Conservation (phyloP, 495 filamentous ascomycete genomes). For the Lophiotrema nucula region DNA sequence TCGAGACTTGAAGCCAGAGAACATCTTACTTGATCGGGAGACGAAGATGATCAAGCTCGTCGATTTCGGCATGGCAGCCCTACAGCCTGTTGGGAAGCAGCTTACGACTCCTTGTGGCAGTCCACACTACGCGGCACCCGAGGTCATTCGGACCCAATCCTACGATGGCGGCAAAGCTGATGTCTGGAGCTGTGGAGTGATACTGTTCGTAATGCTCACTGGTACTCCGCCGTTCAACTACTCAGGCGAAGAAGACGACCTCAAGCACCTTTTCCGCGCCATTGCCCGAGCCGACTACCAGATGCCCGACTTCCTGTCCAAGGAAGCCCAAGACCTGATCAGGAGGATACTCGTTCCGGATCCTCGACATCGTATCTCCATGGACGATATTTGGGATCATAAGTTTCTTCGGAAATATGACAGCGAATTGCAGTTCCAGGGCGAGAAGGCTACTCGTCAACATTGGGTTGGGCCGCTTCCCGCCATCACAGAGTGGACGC, state of each 20-base stretch:
- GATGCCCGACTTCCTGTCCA: slow-evolving; percentile 65
- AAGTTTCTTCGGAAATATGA: slow-evolving; percentile 80
- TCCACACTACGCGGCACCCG: slow-evolving; percentile 92
- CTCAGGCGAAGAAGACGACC: slow-evolving; percentile 56
- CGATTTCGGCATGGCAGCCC: slow-evolving; percentile 95
- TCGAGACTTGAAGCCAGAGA: slow-evolving; percentile 95
- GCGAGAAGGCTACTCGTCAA: slow-evolving; percentile 44
- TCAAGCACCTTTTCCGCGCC: slow-evolving; percentile 58
- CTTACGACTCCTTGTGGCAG: slow-evolving; percentile 90
- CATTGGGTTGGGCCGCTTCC: slow-evolving; percentile 56
- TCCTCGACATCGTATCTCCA: slow-evolving; percentile 71
- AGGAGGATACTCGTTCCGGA: slow-evolving; percentile 68
- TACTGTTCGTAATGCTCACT: slow-evolving; percentile 78
- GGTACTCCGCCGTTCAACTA: slow-evolving; percentile 73
- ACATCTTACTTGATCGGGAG: slow-evolving; percentile 76
- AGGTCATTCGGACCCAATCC: slow-evolving; percentile 66
- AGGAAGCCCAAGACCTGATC: slow-evolving; percentile 77
- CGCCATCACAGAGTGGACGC: slow-evolving; percentile 52
- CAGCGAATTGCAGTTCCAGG: slow-evolving; percentile 35
- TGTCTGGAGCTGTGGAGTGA: slow-evolving; percentile 92
- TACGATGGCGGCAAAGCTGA: slow-evolving; percentile 86
- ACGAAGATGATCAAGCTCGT: slow-evolving; percentile 77
- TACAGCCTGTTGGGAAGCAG: slow-evolving; percentile 74
- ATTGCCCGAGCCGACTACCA: slow-evolving; percentile 69
- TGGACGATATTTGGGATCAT: slow-evolving; percentile 79